Conservation (phyloP, 2,329 filamentous ascomycete genomes). For the Cadophora luteo-olivacea region DNA sequence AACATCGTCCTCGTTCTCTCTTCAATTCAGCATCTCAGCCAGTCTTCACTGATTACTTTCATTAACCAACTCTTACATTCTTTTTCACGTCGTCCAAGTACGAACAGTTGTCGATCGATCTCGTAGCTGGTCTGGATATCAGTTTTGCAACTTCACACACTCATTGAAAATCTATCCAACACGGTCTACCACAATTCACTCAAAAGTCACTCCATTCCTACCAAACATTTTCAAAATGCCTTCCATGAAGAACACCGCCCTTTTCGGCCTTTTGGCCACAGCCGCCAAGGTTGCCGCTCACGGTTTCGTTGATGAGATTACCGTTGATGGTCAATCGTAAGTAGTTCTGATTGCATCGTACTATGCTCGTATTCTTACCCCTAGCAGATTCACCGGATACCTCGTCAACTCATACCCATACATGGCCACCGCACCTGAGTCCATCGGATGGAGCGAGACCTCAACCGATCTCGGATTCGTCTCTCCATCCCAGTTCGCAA, state of each 20-base stretch:
- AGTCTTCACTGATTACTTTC: conserved; percentile 21
- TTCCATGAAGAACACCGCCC: conserved; percentile 31
- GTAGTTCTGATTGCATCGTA: conserved; percentile 18
- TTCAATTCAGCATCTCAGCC: conserved; percentile 13
- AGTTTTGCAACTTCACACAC: conserved; percentile 19
- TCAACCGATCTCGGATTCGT: conserved; percentile 56
- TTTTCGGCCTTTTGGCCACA: conserved; percentile 41
- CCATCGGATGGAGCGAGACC: conserved; percentile 50
- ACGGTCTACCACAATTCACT: conserved; percentile 11
- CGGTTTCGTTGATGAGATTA: conserved; percentile 52
- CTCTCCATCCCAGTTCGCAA: conserved; percentile 51
- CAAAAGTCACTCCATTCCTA: conserved; percentile 10
- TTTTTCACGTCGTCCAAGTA: conserved; percentile 20
- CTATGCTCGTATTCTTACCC: neutral
- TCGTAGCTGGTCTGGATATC: conserved; percentile 25
- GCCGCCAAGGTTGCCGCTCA: conserved; percentile 53
- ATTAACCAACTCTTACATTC: conserved; percentile 13
- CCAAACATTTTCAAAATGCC: conserved; percentile 30
- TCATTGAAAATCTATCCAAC: conserved; percentile 9
- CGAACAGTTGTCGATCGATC: conserved; percentile 21
- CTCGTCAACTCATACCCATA: conserved; percentile 33
- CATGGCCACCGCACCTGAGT: conserved; percentile 35
- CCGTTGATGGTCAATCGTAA: conserved; percentile 48
- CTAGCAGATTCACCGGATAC: conserved; percentile 43
- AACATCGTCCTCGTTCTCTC: conserved; percentile 2